Percentiles rank a stretch among this genome's conserved stretches.
These are phyloP conservation scores for Suillus fuscotomentosus DNA, from an alignment of 768 basidiomycete genomes.

Conservation along the genomic window DNA sequence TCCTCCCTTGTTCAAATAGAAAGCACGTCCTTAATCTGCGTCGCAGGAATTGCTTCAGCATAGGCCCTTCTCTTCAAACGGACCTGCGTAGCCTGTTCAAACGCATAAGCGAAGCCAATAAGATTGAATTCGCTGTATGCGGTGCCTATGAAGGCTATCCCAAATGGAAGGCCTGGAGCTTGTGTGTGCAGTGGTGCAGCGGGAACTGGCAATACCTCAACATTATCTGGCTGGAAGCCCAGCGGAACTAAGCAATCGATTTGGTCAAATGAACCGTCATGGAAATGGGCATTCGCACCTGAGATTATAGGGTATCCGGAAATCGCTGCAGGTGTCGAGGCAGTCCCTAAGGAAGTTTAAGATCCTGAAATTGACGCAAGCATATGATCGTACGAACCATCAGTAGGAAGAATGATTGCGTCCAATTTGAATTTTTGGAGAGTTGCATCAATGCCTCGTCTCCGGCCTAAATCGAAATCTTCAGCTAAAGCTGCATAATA, in stretches of 20 bases:
- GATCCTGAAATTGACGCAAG: background rate
- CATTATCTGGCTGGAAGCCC: constrained; percentile 53
- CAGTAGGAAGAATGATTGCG: constrained; percentile 50
- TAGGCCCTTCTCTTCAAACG: constrained; percentile 48
- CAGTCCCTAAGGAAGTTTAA: constrained; percentile 18
- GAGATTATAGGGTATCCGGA: constrained; percentile 69
- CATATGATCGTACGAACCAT: constrained; percentile 22
- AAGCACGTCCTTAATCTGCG: constrained; percentile 42
- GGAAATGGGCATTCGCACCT: constrained; percentile 35
- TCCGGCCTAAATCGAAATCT: constrained; percentile 48
- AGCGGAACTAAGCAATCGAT: constrained; percentile 43
- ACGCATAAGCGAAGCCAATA: constrained; percentile 59
- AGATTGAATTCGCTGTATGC: constrained; percentile 59
- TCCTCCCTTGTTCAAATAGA: constrained; percentile 5
- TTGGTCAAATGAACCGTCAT: constrained; percentile 5
- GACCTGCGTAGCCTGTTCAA: constrained; percentile 62
- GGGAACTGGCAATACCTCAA: constrained; percentile 37
- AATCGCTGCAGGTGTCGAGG: constrained; percentile 43
- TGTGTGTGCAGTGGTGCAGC: constrained; percentile 37
- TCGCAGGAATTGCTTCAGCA: constrained; percentile 52
- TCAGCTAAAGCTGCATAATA: constrained; percentile 46
- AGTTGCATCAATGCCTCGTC: constrained; percentile 52
- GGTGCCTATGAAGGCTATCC: constrained; percentile 60
- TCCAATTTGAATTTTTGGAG: constrained; percentile 47
- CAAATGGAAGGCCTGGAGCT: constrained; percentile 55